Base-by-base conservation (phyloP, 1,139 yeast genomes). In the Saccharomyces hybrid region DNA sequence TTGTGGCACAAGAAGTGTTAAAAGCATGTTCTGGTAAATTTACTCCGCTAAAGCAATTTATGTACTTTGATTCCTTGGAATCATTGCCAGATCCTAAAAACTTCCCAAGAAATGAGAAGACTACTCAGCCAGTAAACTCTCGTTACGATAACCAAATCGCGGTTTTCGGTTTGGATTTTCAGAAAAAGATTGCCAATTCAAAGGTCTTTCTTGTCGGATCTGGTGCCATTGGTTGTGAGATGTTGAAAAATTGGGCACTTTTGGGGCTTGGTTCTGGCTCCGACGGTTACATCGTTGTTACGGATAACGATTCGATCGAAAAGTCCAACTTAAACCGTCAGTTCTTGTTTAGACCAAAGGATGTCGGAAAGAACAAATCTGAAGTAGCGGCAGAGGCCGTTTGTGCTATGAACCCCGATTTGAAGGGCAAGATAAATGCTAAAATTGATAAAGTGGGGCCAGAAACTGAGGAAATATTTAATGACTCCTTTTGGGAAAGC, bases 221-320 rank as follows among this genome's bases (percentile, higher is more conserved):
- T 2, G 99, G 99, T 68, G 99, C 99, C 44, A 93, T 93, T 76
- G 99, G 99, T 50, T 93, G 99, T 75, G 99, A 93, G 74, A 93
- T 95, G 95, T 78, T 93, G 67, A 93, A 93, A 73, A 91, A 90
- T 69, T 93, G 98, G 98, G 97, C 99, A 7, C 80, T 93, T 81
- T 80, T 91, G 83, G 99, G 99, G 50, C 76, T 93, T 55, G 98
- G 96, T 34, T 78, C 95, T 27, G 98, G 99, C 34, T 88, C 93
- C 42, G 71, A 85, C 2, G 99, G 99, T 65, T 79, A 82, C 62
- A 88, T 93, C 58, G 73, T 74, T 52, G 85, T 95, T 49, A 93
- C 99, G 46, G 99, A 93, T 73, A 95, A 85, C 69, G 99, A 93
- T 68, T 82, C 95, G 3, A 93, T 93, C 69, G 99, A 93, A 72